Percentiles rank a stretch among this genome's conserved stretches.
Conservation (phyloP, 495 filamentous ascomycete genomes). For the Annulohypoxylon stygium region DNA sequence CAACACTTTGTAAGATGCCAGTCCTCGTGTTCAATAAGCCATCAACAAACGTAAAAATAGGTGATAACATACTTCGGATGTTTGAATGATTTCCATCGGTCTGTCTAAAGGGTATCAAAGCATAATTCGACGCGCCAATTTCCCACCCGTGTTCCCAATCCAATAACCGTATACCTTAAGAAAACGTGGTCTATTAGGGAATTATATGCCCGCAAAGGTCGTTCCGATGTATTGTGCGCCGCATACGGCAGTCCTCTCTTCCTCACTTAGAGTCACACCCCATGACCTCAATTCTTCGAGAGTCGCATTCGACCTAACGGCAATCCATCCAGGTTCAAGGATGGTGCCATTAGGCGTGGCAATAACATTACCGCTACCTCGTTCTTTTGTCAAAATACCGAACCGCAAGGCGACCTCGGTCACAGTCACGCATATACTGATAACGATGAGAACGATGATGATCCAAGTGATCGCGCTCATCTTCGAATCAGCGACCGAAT, state of each 20-base stretch:
- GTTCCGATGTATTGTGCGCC: constrained; percentile 57
- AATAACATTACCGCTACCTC: constrained; percentile 45
- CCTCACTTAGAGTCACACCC: constrained; percentile 53
- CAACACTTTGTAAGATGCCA: neutral
- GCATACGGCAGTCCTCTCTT: constrained; percentile 61
- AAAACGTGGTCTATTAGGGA: constrained; percentile 1
- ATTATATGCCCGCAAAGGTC: constrained; percentile 58
- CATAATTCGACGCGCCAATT: constrained; percentile 22
- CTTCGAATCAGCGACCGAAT: constrained; percentile 91
- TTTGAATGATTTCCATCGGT: constrained; percentile 8
- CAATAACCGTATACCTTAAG: constrained; percentile 17
- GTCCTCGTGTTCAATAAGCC: neutral
- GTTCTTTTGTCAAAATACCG: constrained; percentile 72
- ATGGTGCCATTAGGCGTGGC: neutral
- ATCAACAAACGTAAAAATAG: constrained; percentile 16
- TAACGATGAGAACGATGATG: constrained; percentile 91
- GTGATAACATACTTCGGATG: constrained; percentile 8
- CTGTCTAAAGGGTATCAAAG: constrained; percentile 39
- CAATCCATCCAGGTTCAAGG: constrained; percentile 25
- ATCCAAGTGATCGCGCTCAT: constrained; percentile 98
- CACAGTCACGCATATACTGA: constrained; percentile 91
- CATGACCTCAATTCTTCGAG: constrained; percentile 55
- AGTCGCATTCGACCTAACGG: constrained; percentile 55
- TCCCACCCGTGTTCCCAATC: constrained; percentile 4
- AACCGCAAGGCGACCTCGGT: constrained; percentile 91